Conservation (phyloP, 169 alveolate genomes). For the Plasmodium blacklocki region DNA sequence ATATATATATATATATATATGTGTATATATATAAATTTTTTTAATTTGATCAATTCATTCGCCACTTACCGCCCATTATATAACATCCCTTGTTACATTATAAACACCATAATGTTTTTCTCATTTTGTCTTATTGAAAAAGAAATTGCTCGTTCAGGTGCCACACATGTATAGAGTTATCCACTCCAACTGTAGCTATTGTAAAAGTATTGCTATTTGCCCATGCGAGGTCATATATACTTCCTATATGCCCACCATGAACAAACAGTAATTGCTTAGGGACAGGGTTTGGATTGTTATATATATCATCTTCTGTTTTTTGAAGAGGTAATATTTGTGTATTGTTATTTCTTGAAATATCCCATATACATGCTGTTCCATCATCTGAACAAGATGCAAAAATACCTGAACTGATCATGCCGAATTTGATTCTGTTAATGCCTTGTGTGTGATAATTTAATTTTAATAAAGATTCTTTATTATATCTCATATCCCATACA, state of each 20-base stretch:
- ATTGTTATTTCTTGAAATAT: slow-evolving; percentile 59
- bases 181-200: slow-evolving; percentile 65
- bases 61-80: too few relatives aligned
- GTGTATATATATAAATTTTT: neutral
- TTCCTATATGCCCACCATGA: slow-evolving; percentile 84
- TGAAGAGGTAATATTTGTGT: slow-evolving; percentile 4
- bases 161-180: slow-evolving; percentile 70
- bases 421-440: slow-evolving; percentile 81
- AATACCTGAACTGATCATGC: slow-evolving; percentile 81
- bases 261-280: slow-evolving; percentile 81
- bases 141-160: slow-evolving; percentile 69
- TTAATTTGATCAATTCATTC: too few relatives aligned
- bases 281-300: slow-evolving; percentile 50
- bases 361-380: slow-evolving; percentile 83
- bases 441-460: slow-evolving; percentile 82
- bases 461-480: slow-evolving; percentile 57
- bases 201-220: slow-evolving; percentile 51
- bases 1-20: neutral
- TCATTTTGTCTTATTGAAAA: slow-evolving; percentile 22
- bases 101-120: neutral
- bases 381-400: slow-evolving; percentile 85
- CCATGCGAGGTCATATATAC: slow-evolving; percentile 85
- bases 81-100: too few relatives aligned
- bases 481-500: slow-evolving; percentile 81
- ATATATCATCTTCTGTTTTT: slow-evolving; percentile 65